Evolutionary conservation across 805 yeast genomes (phyloP).

Genomic region (Wickerhamomyces xylosicus): DNA sequence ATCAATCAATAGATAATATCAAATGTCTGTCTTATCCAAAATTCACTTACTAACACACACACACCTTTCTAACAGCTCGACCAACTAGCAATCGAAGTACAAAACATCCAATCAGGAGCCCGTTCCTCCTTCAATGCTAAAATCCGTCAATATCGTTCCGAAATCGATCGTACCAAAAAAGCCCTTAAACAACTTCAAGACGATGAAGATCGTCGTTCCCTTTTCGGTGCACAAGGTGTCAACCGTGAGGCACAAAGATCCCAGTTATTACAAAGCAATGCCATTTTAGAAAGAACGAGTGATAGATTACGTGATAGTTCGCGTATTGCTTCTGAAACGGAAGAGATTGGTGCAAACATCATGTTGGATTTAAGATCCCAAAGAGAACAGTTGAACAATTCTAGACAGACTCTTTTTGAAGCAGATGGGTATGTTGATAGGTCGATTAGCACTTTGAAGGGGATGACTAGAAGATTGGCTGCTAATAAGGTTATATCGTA

Average conservation of each 20-base stretch:
- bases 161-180: constrained; percentile 48
- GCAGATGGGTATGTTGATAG: constrained; percentile 93
- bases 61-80: constrained; percentile 43
- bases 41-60: constrained; percentile 2
- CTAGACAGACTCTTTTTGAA: constrained; percentile 76
- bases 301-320: constrained; percentile 83
- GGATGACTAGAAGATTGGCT: constrained; percentile 88
- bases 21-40: not conserved
- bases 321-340: constrained; percentile 87
- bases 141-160: constrained; percentile 58
- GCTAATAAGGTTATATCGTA: constrained; percentile 86
- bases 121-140: constrained; percentile 67
- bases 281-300: constrained; percentile 70
- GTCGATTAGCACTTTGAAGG: constrained; percentile 72
- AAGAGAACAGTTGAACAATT: constrained; percentile 81
- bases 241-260: constrained; percentile 61
- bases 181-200: constrained; percentile 50
- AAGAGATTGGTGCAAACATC: constrained; percentile 82
- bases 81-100: constrained; percentile 81
- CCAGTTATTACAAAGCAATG: constrained; percentile 66
- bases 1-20: no score
- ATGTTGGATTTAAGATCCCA: constrained; percentile 84
- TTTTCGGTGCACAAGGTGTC: constrained; percentile 46
- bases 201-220: constrained; percentile 57
- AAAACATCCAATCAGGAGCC: constrained; percentile 63